A percentile compares a stretch with the other conserved stretches of the same genome.
Conservation (phyloP, 2,329 filamentous ascomycete species). For the Colletotrichum echinochloae region DNA sequence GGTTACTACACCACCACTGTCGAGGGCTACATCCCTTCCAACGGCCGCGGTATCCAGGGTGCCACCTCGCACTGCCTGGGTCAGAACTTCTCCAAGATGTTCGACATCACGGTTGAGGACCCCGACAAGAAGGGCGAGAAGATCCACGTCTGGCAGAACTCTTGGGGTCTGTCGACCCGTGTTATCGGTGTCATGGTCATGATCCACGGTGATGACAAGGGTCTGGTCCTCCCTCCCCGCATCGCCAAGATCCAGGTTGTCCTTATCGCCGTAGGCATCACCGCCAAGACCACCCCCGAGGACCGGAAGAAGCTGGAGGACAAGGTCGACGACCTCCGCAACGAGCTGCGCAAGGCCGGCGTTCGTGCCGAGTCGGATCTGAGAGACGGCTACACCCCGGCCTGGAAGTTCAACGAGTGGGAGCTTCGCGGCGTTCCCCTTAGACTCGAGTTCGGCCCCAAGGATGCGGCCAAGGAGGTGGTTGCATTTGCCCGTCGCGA, state of each 20-base stretch:
- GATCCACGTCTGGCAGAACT: constrained; percentile 97
- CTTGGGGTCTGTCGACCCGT: constrained; percentile 97
- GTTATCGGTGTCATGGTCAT: constrained; percentile 99
- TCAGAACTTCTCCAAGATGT: constrained; percentile 99
- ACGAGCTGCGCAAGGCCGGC: constrained; percentile 76
- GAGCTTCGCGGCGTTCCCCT: constrained; percentile 96
- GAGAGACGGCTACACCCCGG: constrained; percentile 91
- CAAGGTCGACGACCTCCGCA: constrained; percentile 78
- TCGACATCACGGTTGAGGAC: constrained; percentile 96
- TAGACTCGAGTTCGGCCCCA: constrained; percentile 94
- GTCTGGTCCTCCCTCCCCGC: constrained; percentile 90
- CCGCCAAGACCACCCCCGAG: constrained; percentile 85
- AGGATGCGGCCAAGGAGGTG: constrained; percentile 87
- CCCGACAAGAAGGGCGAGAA: constrained; percentile 83
- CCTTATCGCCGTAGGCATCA: constrained; percentile 93
- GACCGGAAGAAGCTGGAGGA: constrained; percentile 81
- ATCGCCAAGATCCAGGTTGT: constrained; percentile 89
- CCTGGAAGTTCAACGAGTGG: constrained; percentile 99
- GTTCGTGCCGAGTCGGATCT: constrained; percentile 85
- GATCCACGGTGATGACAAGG: constrained; percentile 96
- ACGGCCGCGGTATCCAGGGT: constrained; percentile 95
- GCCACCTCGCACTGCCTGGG: constrained; percentile 94
- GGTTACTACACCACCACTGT: constrained; percentile 97
- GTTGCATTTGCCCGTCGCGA: constrained; percentile 91
- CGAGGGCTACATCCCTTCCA: constrained; percentile 96